phyloP scores from a whole-genome alignment of 495 filamentous ascomycete genomes.

The Penicillium ochrochloron region DNA sequence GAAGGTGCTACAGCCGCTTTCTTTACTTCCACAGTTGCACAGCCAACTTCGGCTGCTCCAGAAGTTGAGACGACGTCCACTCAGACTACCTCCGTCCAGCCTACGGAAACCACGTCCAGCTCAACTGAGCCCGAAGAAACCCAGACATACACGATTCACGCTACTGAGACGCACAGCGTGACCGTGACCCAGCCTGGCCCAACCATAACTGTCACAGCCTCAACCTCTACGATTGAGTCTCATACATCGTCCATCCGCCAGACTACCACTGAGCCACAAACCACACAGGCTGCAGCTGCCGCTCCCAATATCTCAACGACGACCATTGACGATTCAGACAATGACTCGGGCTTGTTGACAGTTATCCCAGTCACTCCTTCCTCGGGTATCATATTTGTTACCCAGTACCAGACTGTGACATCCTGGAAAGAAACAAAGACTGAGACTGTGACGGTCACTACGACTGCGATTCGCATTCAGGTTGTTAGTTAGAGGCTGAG shows the following conservation, averaged over 20 bases:
- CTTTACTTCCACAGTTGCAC: conserved; percentile 8
- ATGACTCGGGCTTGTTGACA: conserved; percentile 11
- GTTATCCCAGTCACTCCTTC: conserved; percentile 20
- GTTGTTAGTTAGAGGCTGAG: not conserved
- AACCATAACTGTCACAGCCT: conserved; percentile 15
- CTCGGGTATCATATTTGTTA: conserved; percentile 15
- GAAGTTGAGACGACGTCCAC: not conserved
- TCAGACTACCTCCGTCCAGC: not conserved
- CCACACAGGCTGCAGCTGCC: not conserved
- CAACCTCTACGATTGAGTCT: not conserved
- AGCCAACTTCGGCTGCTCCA: not conserved
- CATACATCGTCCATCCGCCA: not conserved
- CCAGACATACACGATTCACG: conserved; percentile 12
- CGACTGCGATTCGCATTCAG: conserved; percentile 12
- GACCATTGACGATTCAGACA: not conserved
- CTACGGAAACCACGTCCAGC: not conserved
- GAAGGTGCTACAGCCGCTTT: conserved; percentile 16
- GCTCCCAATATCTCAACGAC: not conserved
- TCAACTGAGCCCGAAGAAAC: not conserved
- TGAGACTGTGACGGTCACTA: conserved; percentile 26
- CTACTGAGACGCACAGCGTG: conserved; percentile 16
- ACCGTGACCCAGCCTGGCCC: conserved; percentile 17
- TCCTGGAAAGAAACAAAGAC: conserved; percentile 19
- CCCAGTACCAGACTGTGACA: conserved; percentile 20
- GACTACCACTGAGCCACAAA: not conserved